phyloP scores from a whole-genome alignment of 495 filamentous ascomycete genomes.

The Penicillium coprophilum region DNA sequence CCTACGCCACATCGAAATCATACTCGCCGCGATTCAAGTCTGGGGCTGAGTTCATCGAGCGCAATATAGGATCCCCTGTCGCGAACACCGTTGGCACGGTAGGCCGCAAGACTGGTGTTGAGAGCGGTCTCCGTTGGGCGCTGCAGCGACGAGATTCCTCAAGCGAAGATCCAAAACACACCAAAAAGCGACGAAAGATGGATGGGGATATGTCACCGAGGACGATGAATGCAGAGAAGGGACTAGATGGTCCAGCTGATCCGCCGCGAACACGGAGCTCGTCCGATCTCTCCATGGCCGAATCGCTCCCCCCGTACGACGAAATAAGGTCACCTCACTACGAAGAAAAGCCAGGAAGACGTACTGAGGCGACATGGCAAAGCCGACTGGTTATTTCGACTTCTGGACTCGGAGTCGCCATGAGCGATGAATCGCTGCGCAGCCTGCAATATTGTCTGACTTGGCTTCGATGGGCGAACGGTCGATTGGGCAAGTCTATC shows the following conservation, averaged over 20 bases:
- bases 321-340: conserved; percentile 71
- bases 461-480: conserved; percentile 75
- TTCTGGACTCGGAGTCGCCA: conserved; percentile 78
- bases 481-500: conserved; percentile 67
- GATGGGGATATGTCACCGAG: conserved; percentile 35
- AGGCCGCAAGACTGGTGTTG: conserved; percentile 77
- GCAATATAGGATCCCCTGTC: conserved; percentile 74
- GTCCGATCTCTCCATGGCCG: conserved; percentile 54
- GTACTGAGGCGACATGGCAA: conserved; percentile 61
- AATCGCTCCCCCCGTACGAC: conserved; percentile 78
- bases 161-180: conserved; percentile 42
- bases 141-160: conserved; percentile 49
- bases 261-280: conserved; percentile 33
- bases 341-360: conserved; percentile 41
- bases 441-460: conserved; percentile 75
- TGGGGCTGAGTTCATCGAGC: conserved; percentile 81
- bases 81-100: conserved; percentile 80
- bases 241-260: conserved; percentile 13
- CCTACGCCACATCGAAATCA: conserved; percentile 79
- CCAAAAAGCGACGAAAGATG: conserved; percentile 64
- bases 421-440: conserved; percentile 78
- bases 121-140: conserved; percentile 77
- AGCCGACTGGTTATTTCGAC: conserved; percentile 79
- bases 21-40: conserved; percentile 83
- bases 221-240: conserved; percentile 44